Base-by-base conservation (phyloP, 1,139 yeast genomes). In the Pneumocystis carinii region DNA sequence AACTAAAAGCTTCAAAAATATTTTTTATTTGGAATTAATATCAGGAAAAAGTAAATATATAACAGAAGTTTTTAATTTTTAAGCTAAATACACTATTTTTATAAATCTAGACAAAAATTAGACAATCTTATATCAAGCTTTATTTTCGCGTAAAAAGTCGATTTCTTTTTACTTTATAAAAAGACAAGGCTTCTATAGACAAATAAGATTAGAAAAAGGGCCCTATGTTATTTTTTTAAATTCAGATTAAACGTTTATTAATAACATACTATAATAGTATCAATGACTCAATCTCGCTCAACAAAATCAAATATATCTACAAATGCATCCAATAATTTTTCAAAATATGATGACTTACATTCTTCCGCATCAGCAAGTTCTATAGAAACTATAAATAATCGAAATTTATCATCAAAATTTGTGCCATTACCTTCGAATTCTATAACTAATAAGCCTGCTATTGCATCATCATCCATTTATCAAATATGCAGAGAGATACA, bases 381-480 rank as follows among this genome's bases (percentile, higher is more conserved):
- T 24, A 2, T 15, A 48, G 4, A 8, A 48, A 12, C 55, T 19
- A 12, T 24, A 48, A 48, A 48, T 24, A 24, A 48, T 48, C 55
- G 27, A 19, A 48, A 48, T 48, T 24, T 24, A 15, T 48, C 32
- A 24, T 48, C 55, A n/a, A 29, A 48, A 12, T 48, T 29, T 48
- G 29, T 39, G 32, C 60, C 60, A 14, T 27, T 39, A 58, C 60
- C 42, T 39, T 15, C 60, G 17, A 58, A 41, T 27, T 39, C 60
- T 58, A 58, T 39, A 39, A 58, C 53, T 27, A 39, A 58, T 58
- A 32, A 38, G 67, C 81, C 80, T 66, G 87, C 87, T n/a, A 75
- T 79, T 32, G 82, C 84, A 32, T 78, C 79, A 65, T 90, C 86
- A 66, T 90, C 95, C 61, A 76, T 90, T 56, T 89, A 82, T 73